Evolutionary conservation across 2,329 filamentous ascomycete genomes (phyloP), one percentile per base, ranked within the genome.

Genomic region (Erysiphe neolycopersici): DNA sequence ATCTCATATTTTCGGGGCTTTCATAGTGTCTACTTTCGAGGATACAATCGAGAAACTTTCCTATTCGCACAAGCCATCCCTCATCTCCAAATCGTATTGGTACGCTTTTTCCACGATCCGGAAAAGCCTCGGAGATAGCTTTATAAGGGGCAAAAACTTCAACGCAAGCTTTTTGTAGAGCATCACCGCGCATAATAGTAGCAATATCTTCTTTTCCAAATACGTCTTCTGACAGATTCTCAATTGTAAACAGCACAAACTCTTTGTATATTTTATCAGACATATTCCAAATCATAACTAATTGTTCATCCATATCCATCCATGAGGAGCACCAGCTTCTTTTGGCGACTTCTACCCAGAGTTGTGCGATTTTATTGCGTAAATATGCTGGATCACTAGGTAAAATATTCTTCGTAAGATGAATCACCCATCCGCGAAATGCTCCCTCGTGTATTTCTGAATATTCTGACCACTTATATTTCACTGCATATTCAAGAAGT

Each of bases 281-380:
- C 14, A 68, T 59, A 58, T 84, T 76, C 89, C 89, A 98, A 17
- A 95, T 66, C 53, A 74, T 70, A 38, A 85, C 71, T 44, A 98
- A 68, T 55, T 80, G 68, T 49, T 74, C 63, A 58, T 98, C 91
- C 87, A 98, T 93, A 56, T 91, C 76, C 64, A 79, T 75, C 89
- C 91, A 98, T 48, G 89, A 79, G 30, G 73, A 67, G n/a, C 70
- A 82, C 89, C 89, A 98, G 56, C 74, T 80, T 53, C 87, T 72
- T 64, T 95, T 95, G 36, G 85, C 84, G 43, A 93, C 67, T 59
- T 95, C 89, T 8, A 85, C 81, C 89, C 89, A 98, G 48, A 98
- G 63, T 60, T 92, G 79, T 26, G 82, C 83, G 31, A 89, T 77
- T 63, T 98, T 98, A 66, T 92, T 95, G 52, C 87, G 71, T 50